phyloP scores from a whole-genome alignment of 2,329 filamentous ascomycete species.

The Cordyceps farinosa region DNA sequence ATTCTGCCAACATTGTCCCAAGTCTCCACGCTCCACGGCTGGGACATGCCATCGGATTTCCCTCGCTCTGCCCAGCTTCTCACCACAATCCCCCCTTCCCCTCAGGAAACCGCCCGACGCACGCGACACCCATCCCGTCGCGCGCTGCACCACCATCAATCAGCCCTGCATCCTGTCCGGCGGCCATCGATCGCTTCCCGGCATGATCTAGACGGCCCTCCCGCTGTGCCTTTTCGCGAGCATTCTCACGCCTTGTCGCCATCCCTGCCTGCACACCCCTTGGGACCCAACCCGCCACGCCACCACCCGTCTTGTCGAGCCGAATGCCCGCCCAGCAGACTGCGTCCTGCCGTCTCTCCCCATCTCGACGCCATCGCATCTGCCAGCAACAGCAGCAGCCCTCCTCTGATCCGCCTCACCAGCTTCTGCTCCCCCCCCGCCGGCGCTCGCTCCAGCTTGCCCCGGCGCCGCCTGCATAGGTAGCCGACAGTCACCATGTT shows the following conservation, averaged over 20 bases:
- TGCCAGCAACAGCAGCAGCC: background rate
- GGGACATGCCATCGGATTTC: constrained; percentile 22
- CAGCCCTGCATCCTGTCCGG: background rate
- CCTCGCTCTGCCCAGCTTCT: constrained; percentile 6
- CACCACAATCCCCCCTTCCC: background rate
- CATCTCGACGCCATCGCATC: constrained; percentile 1
- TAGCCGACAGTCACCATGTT: constrained; percentile 71
- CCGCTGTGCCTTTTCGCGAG: constrained; percentile 10
- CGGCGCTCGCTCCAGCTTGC: constrained; percentile 17
- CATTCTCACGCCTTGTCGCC: background rate
- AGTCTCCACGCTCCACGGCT: constrained; percentile 22
- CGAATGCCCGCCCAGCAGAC: constrained; percentile 13
- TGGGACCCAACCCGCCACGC: constrained; percentile 8
- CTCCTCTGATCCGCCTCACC: background rate
- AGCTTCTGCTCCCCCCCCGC: background rate
- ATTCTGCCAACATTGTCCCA: background rate
- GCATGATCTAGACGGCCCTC: constrained; percentile 15
- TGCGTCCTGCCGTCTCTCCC: background rate
- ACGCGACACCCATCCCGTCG: constrained; percentile 13
- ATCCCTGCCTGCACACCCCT: constrained; percentile 15
- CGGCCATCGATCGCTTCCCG: constrained; percentile 1
- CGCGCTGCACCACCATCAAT: background rate
- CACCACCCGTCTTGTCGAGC: constrained; percentile 4
- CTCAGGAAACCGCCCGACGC: constrained; percentile 15
- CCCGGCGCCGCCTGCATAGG: background rate